Evolutionary conservation across 2,329 filamentous ascomycete genomes (phyloP).

Genomic region (Exophiala sp.): DNA sequence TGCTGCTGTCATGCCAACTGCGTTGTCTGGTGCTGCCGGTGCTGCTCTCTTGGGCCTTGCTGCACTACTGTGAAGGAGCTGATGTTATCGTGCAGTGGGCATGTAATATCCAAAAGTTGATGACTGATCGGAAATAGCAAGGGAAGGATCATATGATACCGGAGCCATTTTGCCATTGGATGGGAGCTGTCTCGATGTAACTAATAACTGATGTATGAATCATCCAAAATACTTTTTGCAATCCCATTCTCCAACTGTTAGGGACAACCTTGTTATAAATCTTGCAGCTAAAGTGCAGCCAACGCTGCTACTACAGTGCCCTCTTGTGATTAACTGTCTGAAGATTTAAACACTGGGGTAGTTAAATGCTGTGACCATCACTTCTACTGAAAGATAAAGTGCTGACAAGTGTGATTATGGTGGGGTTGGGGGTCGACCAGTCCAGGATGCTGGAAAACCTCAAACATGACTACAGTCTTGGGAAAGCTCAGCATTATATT

Average conservation of each 20-base stretch:
- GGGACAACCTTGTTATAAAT: too few species aligned
- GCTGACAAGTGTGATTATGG: too few species aligned
- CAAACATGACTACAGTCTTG: too few species aligned
- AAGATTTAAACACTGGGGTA: too few species aligned
- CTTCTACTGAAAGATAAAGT: too few species aligned
- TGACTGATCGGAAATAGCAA: neutral
- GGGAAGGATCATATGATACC: neutral
- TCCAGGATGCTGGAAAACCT: too few species aligned
- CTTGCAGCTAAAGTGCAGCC: too few species aligned
- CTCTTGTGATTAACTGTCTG: too few species aligned
- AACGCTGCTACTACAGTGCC: too few species aligned
- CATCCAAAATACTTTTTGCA: neutral
- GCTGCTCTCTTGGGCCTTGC: conserved; percentile 21
- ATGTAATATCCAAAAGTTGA: neutral
- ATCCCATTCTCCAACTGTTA: neutral
- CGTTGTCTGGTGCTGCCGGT: conserved; percentile 15
- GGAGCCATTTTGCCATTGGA: neutral
- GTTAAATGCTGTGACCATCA: too few species aligned
- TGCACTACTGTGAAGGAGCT: conserved; percentile 14
- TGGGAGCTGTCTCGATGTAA: neutral
- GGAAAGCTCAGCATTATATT: too few species aligned
- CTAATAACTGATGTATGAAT: neutral
- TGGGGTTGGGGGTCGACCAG: too few species aligned
- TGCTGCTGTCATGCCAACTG: conserved; percentile 18
- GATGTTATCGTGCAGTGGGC: neutral